phyloP scores from a whole-genome alignment of 148 eudicot species.

The Chenopodium quinoa region DNA sequence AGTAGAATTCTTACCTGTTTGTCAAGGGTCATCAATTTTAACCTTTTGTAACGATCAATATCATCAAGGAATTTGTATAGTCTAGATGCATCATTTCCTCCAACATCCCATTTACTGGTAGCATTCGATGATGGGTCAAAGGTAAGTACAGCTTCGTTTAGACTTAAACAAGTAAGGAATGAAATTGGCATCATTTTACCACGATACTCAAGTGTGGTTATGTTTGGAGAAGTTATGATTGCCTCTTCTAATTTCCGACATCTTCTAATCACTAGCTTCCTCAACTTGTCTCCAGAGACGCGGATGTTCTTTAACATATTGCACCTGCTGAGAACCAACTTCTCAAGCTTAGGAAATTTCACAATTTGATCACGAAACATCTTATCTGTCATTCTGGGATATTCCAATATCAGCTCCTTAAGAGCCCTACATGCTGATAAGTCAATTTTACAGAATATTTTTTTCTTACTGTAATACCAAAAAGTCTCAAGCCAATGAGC shows the following conservation, averaged over 20 bases:
- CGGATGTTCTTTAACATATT: constrained; percentile 15
- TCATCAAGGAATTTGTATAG: constrained; percentile 3
- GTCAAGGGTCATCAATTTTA: constrained; percentile 20
- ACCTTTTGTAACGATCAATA: constrained; percentile 9
- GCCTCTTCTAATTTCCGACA: constrained; percentile 19
- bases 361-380: constrained; percentile 5
- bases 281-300: constrained; percentile 16
- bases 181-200: constrained; percentile 25
- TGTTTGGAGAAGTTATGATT: constrained; percentile 16
- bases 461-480: constrained; percentile 15
- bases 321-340: constrained; percentile 28
- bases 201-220: constrained; percentile 23
- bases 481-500: constrained; percentile 19
- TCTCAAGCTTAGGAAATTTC: constrained; percentile 20
- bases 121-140: constrained; percentile 17
- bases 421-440: constrained; percentile 21
- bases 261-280: constrained; percentile 24
- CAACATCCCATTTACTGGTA: constrained; percentile 4
- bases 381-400: constrained; percentile 22
- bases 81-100: constrained; percentile 10
- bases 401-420: constrained; percentile 21
- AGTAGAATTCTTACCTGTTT: constrained; percentile 9
- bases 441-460: constrained; percentile 10
- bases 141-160: constrained; percentile 17
- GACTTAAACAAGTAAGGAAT: neutral